These are phyloP conservation scores for Ammopiptanthus mongolicus DNA, from an alignment of 306 rosid genomes.

Conservation along the genomic window DNA sequence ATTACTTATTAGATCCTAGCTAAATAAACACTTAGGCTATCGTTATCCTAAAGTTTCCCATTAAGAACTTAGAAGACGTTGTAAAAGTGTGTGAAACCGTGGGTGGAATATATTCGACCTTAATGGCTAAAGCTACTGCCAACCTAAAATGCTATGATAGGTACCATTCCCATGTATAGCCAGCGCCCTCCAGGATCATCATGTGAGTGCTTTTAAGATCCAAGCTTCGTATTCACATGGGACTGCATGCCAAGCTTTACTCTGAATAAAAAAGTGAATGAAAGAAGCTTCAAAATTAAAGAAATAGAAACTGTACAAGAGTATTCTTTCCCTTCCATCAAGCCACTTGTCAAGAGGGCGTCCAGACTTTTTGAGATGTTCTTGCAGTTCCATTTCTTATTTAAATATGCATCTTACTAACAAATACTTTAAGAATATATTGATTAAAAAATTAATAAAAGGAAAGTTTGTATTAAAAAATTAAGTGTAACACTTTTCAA, in stretches of 20 bases:
- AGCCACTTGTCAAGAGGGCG: not conserved
- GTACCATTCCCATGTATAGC: slow-evolving; percentile 10
- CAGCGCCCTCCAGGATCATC: not conserved
- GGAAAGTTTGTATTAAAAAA: too few species aligned
- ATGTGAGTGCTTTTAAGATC: slow-evolving; percentile 13
- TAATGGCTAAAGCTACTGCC: not conserved
- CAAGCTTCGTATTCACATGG: slow-evolving; percentile 17
- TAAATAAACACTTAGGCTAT: not conserved
- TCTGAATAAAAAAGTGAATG: not conserved
- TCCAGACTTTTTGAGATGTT: not conserved
- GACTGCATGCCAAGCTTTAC: not conserved
- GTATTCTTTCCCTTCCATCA: not conserved
- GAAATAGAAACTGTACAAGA: not conserved
- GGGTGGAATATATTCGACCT: slow-evolving; percentile 26
- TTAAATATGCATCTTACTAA: too few species aligned
- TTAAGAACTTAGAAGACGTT: not conserved
- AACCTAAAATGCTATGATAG: slow-evolving; percentile 15
- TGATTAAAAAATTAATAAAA: too few species aligned
- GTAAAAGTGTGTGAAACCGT: slow-evolving; percentile 15
- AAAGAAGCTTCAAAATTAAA: slow-evolving; percentile 2
- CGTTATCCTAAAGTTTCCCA: not conserved
- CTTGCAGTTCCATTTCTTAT: not conserved
- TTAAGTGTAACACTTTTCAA: too few species aligned
- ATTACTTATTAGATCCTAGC: not conserved
- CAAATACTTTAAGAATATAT: too few species aligned